Base-by-base conservation (phyloP, 331 rosid genomes). In the Quercus phellos region DNA sequence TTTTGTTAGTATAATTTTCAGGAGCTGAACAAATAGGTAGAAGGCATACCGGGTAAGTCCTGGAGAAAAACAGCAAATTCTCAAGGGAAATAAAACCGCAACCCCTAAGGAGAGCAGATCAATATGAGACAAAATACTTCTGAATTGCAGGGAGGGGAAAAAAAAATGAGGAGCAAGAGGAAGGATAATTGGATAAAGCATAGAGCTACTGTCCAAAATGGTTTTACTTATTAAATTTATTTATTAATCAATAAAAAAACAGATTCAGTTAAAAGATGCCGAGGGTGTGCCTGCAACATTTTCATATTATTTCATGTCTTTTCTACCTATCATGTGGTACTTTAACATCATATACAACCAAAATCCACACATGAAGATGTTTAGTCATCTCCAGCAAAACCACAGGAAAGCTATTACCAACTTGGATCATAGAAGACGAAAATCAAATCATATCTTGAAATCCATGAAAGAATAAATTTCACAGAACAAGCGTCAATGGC, bases 11-110 rank as follows among this genome's bases (percentile, higher is more conserved):
- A 61, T 24, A 46, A 38, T 74, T 79, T 35, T 75, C 76, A 72
- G 29, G 55, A 72, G 70, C 76, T 34, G 53, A 73, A 71, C 18
- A 70, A 71, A 71, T 6, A 74, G 84, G 76, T 22, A 59, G 70
- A 73, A 54, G 77, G 73, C 90, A 63, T 95, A 95, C 97, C 87
- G 98, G 99, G 77, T 82, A 91, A 66, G 89, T 90, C 87, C 89
- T 89, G 21, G 97, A 89, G 4, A 80, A 91, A 82, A 74, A 95
- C 79, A 95, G 91, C 85, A 95, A 81, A 82, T 95, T 95, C 88
- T 95, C 99, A 4, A 95, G 99, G 74, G 97, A 89, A 82, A 92
- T 88, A 75, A 78, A 82, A 77, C 98, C 98, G 64, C 99, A 92
- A 72, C 99, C 94, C 94, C 99, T 95, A 80, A 61, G 86, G 77